Evolutionary conservation across 352 stramenopile species (phyloP).

Genomic region (Globisporangium alternatum): DNA sequence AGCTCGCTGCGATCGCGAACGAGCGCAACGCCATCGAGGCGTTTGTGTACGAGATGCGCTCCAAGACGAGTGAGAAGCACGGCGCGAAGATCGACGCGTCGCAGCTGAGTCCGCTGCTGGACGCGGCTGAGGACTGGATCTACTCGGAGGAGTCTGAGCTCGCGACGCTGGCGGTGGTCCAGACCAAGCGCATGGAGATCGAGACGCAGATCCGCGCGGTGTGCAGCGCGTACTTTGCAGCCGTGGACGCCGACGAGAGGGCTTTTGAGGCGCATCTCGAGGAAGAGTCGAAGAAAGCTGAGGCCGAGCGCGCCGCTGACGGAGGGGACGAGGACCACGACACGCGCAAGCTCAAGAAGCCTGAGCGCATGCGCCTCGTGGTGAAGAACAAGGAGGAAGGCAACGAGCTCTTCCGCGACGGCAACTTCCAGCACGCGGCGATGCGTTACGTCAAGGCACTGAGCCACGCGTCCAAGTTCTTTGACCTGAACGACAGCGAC

Average conservation of each 20-base stretch:
- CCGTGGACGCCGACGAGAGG: constrained; percentile 57
- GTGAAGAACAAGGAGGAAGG: constrained; percentile 95
- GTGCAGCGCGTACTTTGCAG: constrained; percentile 69
- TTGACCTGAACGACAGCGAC: constrained; percentile 83
- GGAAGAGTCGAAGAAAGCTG: constrained; percentile 66
- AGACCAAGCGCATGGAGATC: constrained; percentile 51
- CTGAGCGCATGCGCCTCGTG: constrained; percentile 92
- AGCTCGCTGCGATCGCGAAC: constrained; percentile 68
- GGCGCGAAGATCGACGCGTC: constrained; percentile 65
- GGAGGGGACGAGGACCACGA: constrained; percentile 90
- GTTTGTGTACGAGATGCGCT: constrained; percentile 90
- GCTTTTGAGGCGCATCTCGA: constrained; percentile 75
- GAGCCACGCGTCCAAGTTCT: constrained; percentile 91
- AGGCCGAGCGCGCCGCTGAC: constrained; percentile 65
- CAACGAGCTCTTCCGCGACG: constrained; percentile 91
- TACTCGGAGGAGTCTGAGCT: constrained; percentile 86
- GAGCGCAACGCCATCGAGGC: constrained; percentile 89
- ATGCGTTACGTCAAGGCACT: constrained; percentile 91
- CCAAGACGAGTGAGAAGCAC: constrained; percentile 68
- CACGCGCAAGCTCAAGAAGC: constrained; percentile 90
- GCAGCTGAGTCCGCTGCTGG: constrained; percentile 64
- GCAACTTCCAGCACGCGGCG: constrained; percentile 87
- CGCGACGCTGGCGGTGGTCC: constrained; percentile 56
- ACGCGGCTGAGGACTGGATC: constrained; percentile 89
- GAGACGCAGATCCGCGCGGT: constrained; percentile 44